phyloP scores from a whole-genome alignment of 2,329 filamentous ascomycete genomes.

The Alternaria rosae region DNA sequence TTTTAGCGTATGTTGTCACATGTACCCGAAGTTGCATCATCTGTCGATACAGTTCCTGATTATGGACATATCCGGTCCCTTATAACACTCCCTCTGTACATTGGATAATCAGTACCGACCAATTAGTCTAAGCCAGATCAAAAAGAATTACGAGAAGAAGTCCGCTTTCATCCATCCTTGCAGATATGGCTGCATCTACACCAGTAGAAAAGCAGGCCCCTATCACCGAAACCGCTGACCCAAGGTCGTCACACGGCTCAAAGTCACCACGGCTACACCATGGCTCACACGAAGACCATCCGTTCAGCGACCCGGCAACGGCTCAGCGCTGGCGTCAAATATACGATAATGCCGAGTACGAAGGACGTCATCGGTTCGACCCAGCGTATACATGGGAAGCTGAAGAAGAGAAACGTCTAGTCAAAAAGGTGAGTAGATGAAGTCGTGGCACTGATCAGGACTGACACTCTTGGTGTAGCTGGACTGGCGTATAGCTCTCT shows the following conservation, averaged over 20 bases:
- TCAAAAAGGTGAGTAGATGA: conserved; percentile 53
- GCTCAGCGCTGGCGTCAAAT: conserved; percentile 34
- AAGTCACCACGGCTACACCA: conserved; percentile 10
- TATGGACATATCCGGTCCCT: conserved; percentile 10
- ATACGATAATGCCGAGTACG: conserved; percentile 43
- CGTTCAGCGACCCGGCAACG: conserved; percentile 33
- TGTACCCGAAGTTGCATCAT: conserved; percentile 28
- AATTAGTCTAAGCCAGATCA: conserved; percentile 13
- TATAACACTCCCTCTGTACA: conserved; percentile 26
- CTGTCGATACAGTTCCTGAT: conserved; percentile 6
- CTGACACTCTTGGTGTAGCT: conserved; percentile 23
- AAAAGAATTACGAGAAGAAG: conserved; percentile 16
- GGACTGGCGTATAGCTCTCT: conserved; percentile 37
- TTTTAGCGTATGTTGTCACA: conserved; percentile 29
- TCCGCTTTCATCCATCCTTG: neutral
- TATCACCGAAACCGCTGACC: conserved; percentile 20
- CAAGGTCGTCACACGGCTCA: conserved; percentile 21
- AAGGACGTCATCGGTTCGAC: conserved; percentile 57
- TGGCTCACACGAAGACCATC: conserved; percentile 28
- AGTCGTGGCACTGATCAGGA: neutral
- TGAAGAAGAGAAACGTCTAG: conserved; percentile 56
- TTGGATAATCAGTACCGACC: conserved; percentile 2
- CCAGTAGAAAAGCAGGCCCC: conserved; percentile 26
- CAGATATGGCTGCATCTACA: conserved; percentile 20
- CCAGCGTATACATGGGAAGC: conserved; percentile 56